A percentile compares a stretch with the other conserved stretches of the same genome.
Conservation (phyloP, 2,329 filamentous ascomycete species). For the Sarocladiaceae sp. region DNA sequence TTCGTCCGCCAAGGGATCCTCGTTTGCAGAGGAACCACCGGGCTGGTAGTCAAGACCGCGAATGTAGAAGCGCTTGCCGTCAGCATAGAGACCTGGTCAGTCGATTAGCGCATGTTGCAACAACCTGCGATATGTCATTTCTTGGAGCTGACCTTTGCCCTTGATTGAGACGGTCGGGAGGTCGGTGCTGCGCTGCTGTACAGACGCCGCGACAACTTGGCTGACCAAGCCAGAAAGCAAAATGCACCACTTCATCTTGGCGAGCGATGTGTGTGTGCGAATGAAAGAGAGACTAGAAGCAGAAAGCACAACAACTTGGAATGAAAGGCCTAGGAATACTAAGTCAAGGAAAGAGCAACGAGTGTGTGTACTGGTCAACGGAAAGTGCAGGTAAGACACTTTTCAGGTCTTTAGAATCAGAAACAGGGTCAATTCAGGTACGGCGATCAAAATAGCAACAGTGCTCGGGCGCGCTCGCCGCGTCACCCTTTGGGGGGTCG, state of each 20-base stretch:
- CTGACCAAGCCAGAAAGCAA: conserved; percentile 44
- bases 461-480: background rate
- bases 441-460: background rate
- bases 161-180: conserved; percentile 48
- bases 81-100: conserved; percentile 40
- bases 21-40: conserved; percentile 48
- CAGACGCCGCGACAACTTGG: conserved; percentile 32
- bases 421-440: background rate
- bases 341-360: background rate
- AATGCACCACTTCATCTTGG: conserved; percentile 44
- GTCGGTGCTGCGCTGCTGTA: conserved; percentile 38
- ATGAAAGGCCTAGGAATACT: no score
- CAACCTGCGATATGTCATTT: background rate
- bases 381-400: background rate
- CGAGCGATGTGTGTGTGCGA: conserved; percentile 16
- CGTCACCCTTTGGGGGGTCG: background rate
- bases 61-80: conserved; percentile 49
- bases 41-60: conserved; percentile 60
- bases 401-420: background rate
- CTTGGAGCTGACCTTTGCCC: conserved; percentile 46
- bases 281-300: background rate
- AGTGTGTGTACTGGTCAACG: background rate
- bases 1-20: conserved; percentile 71
- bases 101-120: background rate
- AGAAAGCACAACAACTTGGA: no score